These are phyloP conservation scores for Arctostaphylos glauca DNA, from an alignment of 148 eudicot genomes.

Conservation along the genomic window DNA sequence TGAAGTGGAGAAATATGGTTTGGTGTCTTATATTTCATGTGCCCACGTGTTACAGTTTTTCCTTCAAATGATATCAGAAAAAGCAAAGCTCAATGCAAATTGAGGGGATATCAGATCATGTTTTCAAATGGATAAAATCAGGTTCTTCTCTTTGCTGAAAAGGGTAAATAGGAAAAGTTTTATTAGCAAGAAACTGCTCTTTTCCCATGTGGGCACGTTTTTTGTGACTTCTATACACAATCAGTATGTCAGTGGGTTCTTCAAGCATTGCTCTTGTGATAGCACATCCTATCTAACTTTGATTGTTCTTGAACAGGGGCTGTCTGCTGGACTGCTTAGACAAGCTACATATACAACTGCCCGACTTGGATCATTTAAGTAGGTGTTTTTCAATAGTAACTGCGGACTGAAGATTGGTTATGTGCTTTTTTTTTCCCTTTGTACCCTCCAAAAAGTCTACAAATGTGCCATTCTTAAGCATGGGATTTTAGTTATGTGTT, in stretches of 20 bases:
- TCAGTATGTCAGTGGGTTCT: neutral
- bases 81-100: too few relatives aligned
- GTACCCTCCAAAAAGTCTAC: neutral
- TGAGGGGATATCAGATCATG: neutral
- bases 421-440: neutral
- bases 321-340: constrained; percentile 89
- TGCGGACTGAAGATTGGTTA: neutral
- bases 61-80: neutral
- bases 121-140: neutral
- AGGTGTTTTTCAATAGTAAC: constrained; percentile 15
- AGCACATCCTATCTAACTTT: neutral
- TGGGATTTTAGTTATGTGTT: neutral
- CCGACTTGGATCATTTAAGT: constrained; percentile 90
- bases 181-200: neutral
- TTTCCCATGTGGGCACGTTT: neutral
- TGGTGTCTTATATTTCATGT: neutral
- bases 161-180: neutral
- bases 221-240: neutral
- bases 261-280: neutral
- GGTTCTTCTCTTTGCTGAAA: neutral
- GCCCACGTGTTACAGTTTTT: too few relatives aligned
- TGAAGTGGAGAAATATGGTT: neutral
- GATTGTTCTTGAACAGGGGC: constrained; percentile 45
- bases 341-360: constrained; percentile 98
- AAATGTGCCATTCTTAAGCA: neutral